Evolutionary conservation across 768 basidiomycete species (phyloP).

Genomic region (Mycena indigotica): DNA sequence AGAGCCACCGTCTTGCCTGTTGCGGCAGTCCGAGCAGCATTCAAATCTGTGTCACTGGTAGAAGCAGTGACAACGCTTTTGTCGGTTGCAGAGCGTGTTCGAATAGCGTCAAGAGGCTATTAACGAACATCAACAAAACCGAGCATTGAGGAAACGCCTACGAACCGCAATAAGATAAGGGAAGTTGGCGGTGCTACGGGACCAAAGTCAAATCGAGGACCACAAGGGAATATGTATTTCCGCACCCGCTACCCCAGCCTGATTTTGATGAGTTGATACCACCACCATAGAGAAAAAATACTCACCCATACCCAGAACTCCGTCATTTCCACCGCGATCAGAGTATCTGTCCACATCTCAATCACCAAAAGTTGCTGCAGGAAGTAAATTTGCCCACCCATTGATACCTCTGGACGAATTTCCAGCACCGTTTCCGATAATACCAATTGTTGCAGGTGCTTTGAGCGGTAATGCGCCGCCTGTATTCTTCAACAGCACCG

Average conservation of each 20-base stretch:
- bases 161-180: constrained; percentile 53
- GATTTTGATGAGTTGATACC: neutral
- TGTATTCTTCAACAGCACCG: constrained; percentile 51
- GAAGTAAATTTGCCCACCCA: constrained; percentile 35
- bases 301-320: constrained; percentile 47
- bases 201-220: neutral
- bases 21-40: constrained; percentile 44
- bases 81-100: constrained; percentile 38
- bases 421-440: constrained; percentile 63
- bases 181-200: constrained; percentile 42
- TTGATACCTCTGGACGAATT: constrained; percentile 58
- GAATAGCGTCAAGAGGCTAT: constrained; percentile 51
- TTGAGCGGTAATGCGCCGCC: constrained; percentile 21
- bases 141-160: neutral
- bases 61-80: constrained; percentile 48
- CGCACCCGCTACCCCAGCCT: constrained; percentile 57
- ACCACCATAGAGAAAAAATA: neutral
- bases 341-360: constrained; percentile 32
- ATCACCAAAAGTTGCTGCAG: neutral
- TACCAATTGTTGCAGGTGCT: constrained; percentile 39
- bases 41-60: constrained; percentile 52
- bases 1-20: constrained; percentile 50
- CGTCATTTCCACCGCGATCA: constrained; percentile 58
- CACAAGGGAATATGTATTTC: constrained; percentile 44
- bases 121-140: neutral